A percentile compares a stretch with the other conserved stretches of the same genome.
Evolutionary conservation across 2,329 filamentous ascomycete species (phyloP).

Genomic region (Fusarium sp.): DNA sequence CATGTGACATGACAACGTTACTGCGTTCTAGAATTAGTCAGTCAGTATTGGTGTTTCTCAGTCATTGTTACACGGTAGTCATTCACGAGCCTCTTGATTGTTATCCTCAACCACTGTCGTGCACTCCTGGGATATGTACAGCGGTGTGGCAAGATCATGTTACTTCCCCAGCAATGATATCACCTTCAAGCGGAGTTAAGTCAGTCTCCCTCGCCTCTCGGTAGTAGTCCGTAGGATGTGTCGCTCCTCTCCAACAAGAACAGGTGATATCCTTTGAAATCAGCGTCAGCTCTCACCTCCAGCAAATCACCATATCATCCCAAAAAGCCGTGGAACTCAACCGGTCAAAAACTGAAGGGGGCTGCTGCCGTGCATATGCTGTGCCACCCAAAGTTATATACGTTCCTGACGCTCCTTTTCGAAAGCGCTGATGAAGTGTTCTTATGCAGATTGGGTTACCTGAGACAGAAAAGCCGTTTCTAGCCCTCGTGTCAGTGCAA

Average conservation of each 20-base stretch:
- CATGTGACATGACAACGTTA: background rate
- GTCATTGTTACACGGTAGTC: background rate
- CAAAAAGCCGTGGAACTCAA: slow-evolving; percentile 29
- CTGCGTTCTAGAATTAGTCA: background rate
- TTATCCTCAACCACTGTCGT: background rate
- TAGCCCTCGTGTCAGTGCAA: slow-evolving; percentile 13
- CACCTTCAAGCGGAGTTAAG: background rate
- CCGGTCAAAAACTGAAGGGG: slow-evolving; percentile 28
- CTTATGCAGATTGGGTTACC: slow-evolving; percentile 9
- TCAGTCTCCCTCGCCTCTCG: background rate
- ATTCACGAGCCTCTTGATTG: background rate
- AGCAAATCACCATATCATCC: slow-evolving; percentile 1
- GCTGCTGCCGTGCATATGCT: slow-evolving; percentile 25
- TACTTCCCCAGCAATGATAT: background rate
- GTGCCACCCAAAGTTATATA: slow-evolving; percentile 7
- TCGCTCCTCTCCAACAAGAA: slow-evolving; percentile 13
- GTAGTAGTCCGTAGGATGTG: background rate
- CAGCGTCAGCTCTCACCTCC: background rate
- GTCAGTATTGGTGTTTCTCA: background rate
- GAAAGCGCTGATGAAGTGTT: background rate
- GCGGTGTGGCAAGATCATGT: slow-evolving; percentile 6
- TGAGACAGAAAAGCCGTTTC: background rate
- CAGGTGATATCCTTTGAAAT: slow-evolving; percentile 17
- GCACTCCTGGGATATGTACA: background rate
- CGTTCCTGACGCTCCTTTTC: slow-evolving; percentile 1